Base-by-base conservation (phyloP, 495 filamentous ascomycete genomes). In the Aspergillus indologenus region DNA sequence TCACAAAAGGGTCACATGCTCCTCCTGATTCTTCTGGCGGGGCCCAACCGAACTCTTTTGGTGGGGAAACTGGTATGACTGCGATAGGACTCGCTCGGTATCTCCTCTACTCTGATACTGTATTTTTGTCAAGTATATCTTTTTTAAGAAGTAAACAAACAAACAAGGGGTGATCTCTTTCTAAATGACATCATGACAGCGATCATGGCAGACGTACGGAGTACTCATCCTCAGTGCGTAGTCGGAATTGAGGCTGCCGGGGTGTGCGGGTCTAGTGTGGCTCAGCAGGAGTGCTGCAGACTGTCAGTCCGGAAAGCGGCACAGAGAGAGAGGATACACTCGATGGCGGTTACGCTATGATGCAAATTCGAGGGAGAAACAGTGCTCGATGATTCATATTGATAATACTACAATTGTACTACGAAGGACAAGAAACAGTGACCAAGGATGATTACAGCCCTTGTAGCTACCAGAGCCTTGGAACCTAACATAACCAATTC, bases 241-340 rank as follows among this genome's bases (percentile, higher is more conserved):
- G n/a, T n/a, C n/a, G 15, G 26, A 50, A 29, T 50, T 26, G 47
- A 29, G 47, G 47, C 19, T 22, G 46, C 46, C 19, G 5, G 46
- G 20, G 21, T 48, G 15, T 17, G 47, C 26, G 47, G 47, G 47
- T 29, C 47, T 50, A 24, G 12, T 29, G 47, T 50, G 47, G 47
- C 47, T 50, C 47, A 50, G 34, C 34, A 29, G 47, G 21, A 26
- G 17, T 22, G 47, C 47, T 50, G 47, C 12, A 40, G 34, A 40
- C 7, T 40, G 34, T 6, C 34, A 40, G 34, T 15, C 34, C 34
- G 34, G 34, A 40, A 40, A 8, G 34, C 34, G 34, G 34, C 34
- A 40, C 34, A 7, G 6, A 15, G 12, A 40, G 5, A 40, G 34
- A n/a, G n/a, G n/a, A n/a, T n/a, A n/a, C n/a, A n/a, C n/a, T n/a